phyloP scores from a whole-genome alignment of 179 eudicot genomes.

The Dionaea muscipula region DNA sequence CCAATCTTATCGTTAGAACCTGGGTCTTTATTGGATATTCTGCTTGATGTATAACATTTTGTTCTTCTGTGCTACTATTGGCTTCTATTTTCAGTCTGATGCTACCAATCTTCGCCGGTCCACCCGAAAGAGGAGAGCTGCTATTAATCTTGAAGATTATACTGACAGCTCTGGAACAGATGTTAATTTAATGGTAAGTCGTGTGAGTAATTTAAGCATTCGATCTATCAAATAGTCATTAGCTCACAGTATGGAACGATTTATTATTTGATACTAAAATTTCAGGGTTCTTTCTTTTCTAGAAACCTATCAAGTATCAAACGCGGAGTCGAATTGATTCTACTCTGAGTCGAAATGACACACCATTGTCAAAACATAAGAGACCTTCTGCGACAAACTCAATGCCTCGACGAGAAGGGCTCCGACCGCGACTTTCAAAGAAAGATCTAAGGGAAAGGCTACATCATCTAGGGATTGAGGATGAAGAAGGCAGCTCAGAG shows the following conservation, averaged over 20 bases:
- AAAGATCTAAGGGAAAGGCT: conserved; percentile 30
- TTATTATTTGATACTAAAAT: conserved; percentile 7
- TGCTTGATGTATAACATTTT: too few species aligned
- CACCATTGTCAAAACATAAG: conserved; percentile 36
- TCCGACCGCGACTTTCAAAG: conserved; percentile 77
- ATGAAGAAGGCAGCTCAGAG: conserved; percentile 62
- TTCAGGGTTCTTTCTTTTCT: conserved; percentile 16
- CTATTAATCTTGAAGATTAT: conserved; percentile 62
- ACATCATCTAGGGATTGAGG: conserved; percentile 34
- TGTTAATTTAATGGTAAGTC: conserved; percentile 80
- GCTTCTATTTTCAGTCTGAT: conserved; percentile 47
- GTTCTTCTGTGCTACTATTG: conserved; percentile 5
- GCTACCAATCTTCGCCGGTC: conserved; percentile 82
- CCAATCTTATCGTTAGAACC: too few species aligned
- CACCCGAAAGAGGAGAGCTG: conserved; percentile 74
- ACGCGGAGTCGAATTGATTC: conserved; percentile 50
- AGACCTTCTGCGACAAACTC: conserved; percentile 27
- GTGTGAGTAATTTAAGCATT: conserved; percentile 11
- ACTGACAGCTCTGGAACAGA: conserved; percentile 92
- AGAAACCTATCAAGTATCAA: conserved; percentile 52
- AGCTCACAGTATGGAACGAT: conserved; percentile 4
- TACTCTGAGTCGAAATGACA: conserved; percentile 42
- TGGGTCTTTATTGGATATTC: too few species aligned
- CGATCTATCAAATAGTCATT: conserved; percentile 6
- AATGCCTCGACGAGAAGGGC: conserved; percentile 72